Evolutionary conservation across 257 asterid species (phyloP), one percentile per base, ranked within the genome.

Genomic region (Gentiana macrophylla): DNA sequence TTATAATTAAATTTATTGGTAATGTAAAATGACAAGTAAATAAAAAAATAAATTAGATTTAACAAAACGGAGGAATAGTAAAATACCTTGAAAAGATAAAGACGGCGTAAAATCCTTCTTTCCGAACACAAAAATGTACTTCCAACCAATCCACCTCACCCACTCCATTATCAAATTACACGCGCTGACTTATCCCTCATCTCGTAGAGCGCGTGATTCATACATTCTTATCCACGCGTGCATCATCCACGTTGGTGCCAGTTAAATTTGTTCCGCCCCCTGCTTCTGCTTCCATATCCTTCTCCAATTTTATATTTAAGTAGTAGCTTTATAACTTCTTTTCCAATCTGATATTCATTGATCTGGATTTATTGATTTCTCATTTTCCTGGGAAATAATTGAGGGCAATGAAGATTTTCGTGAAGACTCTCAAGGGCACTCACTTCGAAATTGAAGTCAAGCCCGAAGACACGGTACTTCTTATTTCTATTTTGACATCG

Each of bases 391-490:
- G 0, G 10, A 38, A 50, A 37, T 13, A 15, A 50, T 50, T 37
- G 3, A 15, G 33, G 54, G 59, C 46, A 37, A 74, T 74, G 79
- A 74, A 74, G 72, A 51, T 74, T 52, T 69, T 66, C 45, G 76
- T 74, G 62, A 70, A 74, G 67, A 74, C 79, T 47, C 72, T 74
- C 50, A 70, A 74, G 50, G 76, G 79, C 46, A 62, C 64, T 32
- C 72, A 66, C 66, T 74, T 74, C 59, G 73, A 74, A 54, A 48
- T 74, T 51, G 57, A 62, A 58, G 79, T 74, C 44, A 59, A 70
- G 24, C 71, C 76, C 6, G 70, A 70, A 38, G 68, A 74, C 41
- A 50, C 67, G 63, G 79, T 74, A 6, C 32, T 57, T 34, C 62
- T 44, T 5, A 51, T 41, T 5, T 41, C 46, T 24, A 1, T 37